A percentile compares a stretch with the other conserved stretches of the same genome.
These are phyloP conservation scores for Lentinula edodes DNA, from an alignment of 768 basidiomycete genomes.

Conservation along the genomic window DNA sequence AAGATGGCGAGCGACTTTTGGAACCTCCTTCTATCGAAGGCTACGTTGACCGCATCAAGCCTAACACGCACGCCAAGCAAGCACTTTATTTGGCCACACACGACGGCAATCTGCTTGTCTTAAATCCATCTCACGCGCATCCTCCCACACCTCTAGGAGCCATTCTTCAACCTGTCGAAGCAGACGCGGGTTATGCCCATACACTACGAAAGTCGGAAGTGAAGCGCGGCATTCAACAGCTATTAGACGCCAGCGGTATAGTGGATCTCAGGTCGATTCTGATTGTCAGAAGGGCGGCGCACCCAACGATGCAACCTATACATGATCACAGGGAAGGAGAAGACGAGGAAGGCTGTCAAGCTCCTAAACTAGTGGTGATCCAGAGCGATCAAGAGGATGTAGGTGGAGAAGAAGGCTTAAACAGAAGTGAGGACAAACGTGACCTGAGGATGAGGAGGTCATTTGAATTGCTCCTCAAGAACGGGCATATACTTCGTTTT, in stretches of 20 bases:
- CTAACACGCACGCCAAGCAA: conserved; percentile 51
- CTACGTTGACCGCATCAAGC: conserved; percentile 68
- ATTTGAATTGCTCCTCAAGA: conserved; percentile 72
- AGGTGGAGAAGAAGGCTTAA: conserved; percentile 56
- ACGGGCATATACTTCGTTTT: conserved; percentile 65
- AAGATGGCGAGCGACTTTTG: conserved; percentile 41
- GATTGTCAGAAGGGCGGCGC: conserved; percentile 58
- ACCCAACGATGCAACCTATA: conserved; percentile 29
- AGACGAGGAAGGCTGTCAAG: conserved; percentile 26
- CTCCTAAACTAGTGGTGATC: conserved; percentile 21
- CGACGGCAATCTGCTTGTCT: conserved; percentile 65
- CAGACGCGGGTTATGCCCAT: conserved; percentile 25
- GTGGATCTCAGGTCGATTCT: conserved; percentile 69
- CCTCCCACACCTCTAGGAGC: conserved; percentile 68
- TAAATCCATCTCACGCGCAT: conserved; percentile 45
- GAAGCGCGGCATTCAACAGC: conserved; percentile 56
- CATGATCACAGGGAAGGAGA: conserved; percentile 25
- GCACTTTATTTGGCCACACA: conserved; percentile 68
- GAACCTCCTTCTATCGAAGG: conserved; percentile 87
- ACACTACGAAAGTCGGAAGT: conserved; percentile 48
- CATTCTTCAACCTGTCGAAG: conserved; percentile 22
- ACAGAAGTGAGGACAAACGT: conserved; percentile 34
- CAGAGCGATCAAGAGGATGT: conserved; percentile 56
- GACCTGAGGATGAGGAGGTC: conserved; percentile 54
- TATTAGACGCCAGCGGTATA: conserved; percentile 60